phyloP scores from a whole-genome alignment of 1,139 yeast species.

The Scheffersomyces illinoinensis region DNA sequence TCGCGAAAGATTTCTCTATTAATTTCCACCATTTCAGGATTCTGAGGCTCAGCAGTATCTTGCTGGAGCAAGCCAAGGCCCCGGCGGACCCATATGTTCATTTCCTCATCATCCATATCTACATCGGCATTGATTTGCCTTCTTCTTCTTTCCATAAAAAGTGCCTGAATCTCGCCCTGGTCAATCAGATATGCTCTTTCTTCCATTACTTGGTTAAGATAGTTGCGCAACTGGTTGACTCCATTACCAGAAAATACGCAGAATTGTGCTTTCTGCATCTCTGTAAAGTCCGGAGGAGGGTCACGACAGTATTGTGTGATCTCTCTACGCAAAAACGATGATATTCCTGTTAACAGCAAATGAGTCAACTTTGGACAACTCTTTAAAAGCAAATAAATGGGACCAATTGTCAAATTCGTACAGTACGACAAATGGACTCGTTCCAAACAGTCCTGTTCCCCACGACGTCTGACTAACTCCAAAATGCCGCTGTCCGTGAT shows the following conservation, averaged over 20 bases:
- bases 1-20: slow-evolving; percentile 39
- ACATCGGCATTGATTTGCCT: slow-evolving; percentile 20
- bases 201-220: slow-evolving; percentile 51
- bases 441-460: slow-evolving; percentile 75
- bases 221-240: slow-evolving; percentile 68
- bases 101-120: slow-evolving; percentile 12
- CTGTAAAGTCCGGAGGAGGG: slow-evolving; percentile 94
- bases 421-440: slow-evolving; percentile 94
- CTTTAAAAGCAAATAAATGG: slow-evolving; percentile 69
- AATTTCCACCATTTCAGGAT: slow-evolving; percentile 29
- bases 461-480: slow-evolving; percentile 73
- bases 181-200: slow-evolving; percentile 43
- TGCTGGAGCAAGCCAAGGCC: slow-evolving; percentile 32
- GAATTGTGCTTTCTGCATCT: slow-evolving; percentile 80
- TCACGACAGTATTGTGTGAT: slow-evolving; percentile 86
- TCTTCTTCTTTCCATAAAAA: slow-evolving; percentile 35
- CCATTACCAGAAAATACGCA: slow-evolving; percentile 96
- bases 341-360: slow-evolving; percentile 84
- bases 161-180: slow-evolving; percentile 38
- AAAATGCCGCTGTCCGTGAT: slow-evolving; percentile 86
- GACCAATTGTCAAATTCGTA: slow-evolving; percentile 71
- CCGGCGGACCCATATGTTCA: slow-evolving; percentile 20
- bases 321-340: slow-evolving; percentile 83
- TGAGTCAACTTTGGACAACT: slow-evolving; percentile 88
- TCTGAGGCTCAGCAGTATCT: slow-evolving; percentile 11